Percentiles rank a stretch among this genome's conserved stretches.
Conservation (phyloP, 306 rosid species). For the Citrullus amarus region DNA sequence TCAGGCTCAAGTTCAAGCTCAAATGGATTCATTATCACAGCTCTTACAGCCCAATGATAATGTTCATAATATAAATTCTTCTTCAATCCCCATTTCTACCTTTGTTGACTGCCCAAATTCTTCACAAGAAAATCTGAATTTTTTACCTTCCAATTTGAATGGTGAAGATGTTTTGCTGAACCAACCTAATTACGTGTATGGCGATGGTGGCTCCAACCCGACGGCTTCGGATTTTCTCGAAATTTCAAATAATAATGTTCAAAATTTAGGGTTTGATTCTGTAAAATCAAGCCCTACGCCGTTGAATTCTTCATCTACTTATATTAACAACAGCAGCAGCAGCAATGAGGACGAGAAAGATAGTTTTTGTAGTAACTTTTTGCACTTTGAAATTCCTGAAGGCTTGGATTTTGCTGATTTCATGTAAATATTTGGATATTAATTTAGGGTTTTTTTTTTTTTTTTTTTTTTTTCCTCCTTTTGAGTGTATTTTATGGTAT, state of each 20-base stretch:
- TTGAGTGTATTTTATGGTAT: background rate
- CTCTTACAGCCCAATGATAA: background rate
- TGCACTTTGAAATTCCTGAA: constrained; percentile 79
- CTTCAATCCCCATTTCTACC: constrained; percentile 10
- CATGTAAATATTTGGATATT: constrained; percentile 34
- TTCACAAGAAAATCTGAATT: constrained; percentile 26
- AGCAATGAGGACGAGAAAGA: constrained; percentile 72
- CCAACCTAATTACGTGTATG: constrained; percentile 20
- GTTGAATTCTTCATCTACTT: constrained; percentile 50
- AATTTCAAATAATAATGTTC: constrained; percentile 15
- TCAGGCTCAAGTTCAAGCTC: background rate
- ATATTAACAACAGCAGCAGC: constrained; percentile 38
- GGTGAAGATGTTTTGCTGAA: constrained; percentile 12
- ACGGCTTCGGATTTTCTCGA: constrained; percentile 22
- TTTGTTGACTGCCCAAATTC: constrained; percentile 19
- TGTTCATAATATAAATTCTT: background rate
- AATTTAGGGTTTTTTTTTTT: background rate
- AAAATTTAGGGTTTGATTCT: constrained; percentile 39
- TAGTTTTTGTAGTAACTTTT: constrained; percentile 52
- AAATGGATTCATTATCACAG: constrained; percentile 1
- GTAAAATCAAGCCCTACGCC: constrained; percentile 48
- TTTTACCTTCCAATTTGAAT: constrained; percentile 15
- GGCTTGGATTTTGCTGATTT: constrained; percentile 57
- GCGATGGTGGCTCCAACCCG: background rate
- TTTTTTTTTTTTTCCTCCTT: background rate